Evolutionary conservation across 768 basidiomycete genomes (phyloP).

Genomic region (Boletus speciosus): DNA sequence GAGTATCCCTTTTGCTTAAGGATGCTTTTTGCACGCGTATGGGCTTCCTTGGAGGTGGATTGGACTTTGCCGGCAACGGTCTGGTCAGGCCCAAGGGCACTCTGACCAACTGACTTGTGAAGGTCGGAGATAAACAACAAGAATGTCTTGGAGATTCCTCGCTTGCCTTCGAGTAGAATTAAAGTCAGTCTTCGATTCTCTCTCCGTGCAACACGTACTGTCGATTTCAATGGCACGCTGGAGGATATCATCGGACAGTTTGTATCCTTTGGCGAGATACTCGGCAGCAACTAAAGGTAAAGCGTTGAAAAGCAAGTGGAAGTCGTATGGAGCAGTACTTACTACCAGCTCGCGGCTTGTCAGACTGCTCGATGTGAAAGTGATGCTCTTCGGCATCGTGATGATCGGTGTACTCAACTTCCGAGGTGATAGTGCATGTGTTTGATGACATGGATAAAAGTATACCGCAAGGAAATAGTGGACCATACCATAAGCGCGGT

Average conservation of each 20-base stretch:
- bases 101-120: slow-evolving; percentile 66
- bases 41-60: slow-evolving; percentile 57
- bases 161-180: slow-evolving; percentile 46
- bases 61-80: slow-evolving; percentile 76
- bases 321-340: slow-evolving; percentile 21
- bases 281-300: slow-evolving; percentile 74
- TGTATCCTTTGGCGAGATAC: slow-evolving; percentile 88
- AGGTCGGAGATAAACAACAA: slow-evolving; percentile 70
- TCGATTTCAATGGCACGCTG: slow-evolving; percentile 81
- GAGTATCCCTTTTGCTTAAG: slow-evolving; percentile 80
- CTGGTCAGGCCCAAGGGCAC: slow-evolving; percentile 76
- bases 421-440: slow-evolving; percentile 67
- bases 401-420: slow-evolving; percentile 56
- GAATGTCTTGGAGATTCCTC: slow-evolving; percentile 88
- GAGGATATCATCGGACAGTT: slow-evolving; percentile 72
- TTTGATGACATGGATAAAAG: slow-evolving; percentile 15
- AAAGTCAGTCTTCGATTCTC: neutral
- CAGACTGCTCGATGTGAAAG: slow-evolving; percentile 64
- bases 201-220: slow-evolving; percentile 34
- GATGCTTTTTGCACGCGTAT: slow-evolving; percentile 65
- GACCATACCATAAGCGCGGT: slow-evolving; percentile 74
- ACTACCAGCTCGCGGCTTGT: slow-evolving; percentile 91
- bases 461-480: fast-evolving
- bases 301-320: neutral
- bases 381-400: slow-evolving; percentile 39